Percentiles rank a stretch among this genome's conserved stretches.
Conservation (phyloP, 805 yeast genomes). For the Metschnikowia amazonensis region DNA sequence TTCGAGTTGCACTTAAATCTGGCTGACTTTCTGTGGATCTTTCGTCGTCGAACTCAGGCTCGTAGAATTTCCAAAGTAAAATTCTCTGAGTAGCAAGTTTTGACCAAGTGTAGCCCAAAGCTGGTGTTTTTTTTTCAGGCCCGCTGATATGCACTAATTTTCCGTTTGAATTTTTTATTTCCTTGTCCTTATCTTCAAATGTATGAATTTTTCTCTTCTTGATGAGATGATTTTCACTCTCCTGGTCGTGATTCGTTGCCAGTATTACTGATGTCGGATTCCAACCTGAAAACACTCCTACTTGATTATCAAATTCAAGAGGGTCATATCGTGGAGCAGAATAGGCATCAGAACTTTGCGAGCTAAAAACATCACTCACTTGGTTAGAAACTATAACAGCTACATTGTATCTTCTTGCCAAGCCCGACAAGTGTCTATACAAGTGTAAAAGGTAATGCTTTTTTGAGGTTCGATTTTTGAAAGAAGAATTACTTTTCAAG, state of each 20-base stretch:
- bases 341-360: conserved; percentile 21
- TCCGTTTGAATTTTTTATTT: not conserved
- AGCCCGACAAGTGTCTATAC: conserved; percentile 44
- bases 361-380: conserved; percentile 54
- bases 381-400: conserved; percentile 78
- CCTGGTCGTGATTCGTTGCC: not conserved
- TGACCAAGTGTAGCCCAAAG: conserved; percentile 20
- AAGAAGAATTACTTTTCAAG: conserved; percentile 12
- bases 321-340: conserved; percentile 25
- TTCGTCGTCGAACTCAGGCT: conserved; percentile 4
- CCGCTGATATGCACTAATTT: not conserved
- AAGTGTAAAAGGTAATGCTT: conserved; percentile 40
- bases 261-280: conserved; percentile 23
- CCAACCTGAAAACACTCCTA: conserved; percentile 79
- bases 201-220: not conserved
- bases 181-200: not conserved
- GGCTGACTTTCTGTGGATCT: not conserved
- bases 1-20: not conserved
- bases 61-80: conserved; percentile 16
- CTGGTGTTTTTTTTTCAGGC: conserved; percentile 15
- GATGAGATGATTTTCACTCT: not conserved
- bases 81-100: conserved; percentile 16
- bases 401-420: conserved; percentile 47
- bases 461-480: conserved; percentile 34
- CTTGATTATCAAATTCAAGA: conserved; percentile 55